A percentile compares a stretch with the other conserved stretches of the same genome.
phyloP scores from a whole-genome alignment of 805 yeast genomes.

The Saccharomycopsis schoenii region DNA sequence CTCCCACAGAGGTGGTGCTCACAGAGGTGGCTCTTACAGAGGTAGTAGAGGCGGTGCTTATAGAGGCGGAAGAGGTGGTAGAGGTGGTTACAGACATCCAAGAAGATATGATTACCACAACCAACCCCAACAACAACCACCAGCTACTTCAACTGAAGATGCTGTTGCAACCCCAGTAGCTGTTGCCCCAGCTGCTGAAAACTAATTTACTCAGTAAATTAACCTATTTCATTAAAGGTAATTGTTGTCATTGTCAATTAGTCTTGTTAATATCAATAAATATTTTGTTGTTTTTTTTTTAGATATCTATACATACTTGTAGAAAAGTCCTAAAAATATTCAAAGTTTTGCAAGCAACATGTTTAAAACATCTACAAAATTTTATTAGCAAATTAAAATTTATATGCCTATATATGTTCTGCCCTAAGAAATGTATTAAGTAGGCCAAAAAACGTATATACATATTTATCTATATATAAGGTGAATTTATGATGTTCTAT shows the following conservation, averaged over 20 bases:
- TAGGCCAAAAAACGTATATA: neutral
- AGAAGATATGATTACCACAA: slow-evolving; percentile 13
- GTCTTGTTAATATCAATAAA: slow-evolving; percentile 1
- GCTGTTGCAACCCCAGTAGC: slow-evolving; percentile 2
- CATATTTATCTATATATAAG: neutral
- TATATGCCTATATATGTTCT: too few relatives aligned
- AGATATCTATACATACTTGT: neutral
- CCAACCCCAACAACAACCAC: neutral
- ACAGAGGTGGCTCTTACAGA: slow-evolving; percentile 15
- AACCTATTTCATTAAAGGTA: neutral
- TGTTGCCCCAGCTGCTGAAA: neutral
- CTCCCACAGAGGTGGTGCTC: slow-evolving; percentile 19
- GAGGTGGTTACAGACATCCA: slow-evolving; percentile 17
- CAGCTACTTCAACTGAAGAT: slow-evolving; percentile 6
- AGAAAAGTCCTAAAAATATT: too few relatives aligned
- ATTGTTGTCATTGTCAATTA: neutral
- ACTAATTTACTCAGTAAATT: neutral
- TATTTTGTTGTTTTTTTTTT: neutral
- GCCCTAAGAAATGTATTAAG: too few relatives aligned
- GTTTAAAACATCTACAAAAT: neutral
- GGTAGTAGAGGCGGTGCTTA: slow-evolving; percentile 18
- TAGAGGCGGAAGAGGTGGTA: slow-evolving; percentile 18
- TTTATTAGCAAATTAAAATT: neutral
- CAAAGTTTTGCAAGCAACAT: too few relatives aligned
- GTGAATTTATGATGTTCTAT: neutral